Conservation (phyloP, 2,329 filamentous ascomycete genomes). For the Pseudophaeomoniella oleicola region DNA sequence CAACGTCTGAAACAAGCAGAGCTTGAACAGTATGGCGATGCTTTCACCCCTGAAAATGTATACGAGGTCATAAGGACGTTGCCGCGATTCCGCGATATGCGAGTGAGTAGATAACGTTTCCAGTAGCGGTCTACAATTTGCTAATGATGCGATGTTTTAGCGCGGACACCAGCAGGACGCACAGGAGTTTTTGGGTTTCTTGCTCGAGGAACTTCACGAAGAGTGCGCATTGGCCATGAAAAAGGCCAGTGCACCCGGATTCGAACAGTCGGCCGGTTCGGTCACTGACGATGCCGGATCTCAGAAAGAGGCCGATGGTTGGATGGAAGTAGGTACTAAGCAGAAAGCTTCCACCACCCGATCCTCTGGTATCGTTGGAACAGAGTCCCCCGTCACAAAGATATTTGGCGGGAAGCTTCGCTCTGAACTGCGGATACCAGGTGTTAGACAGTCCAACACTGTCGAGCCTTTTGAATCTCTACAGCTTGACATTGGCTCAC, state of each 20-base stretch:
- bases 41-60: constrained; percentile 86
- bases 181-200: constrained; percentile 87
- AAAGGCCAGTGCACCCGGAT: constrained; percentile 26
- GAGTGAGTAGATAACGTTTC: constrained; percentile 17
- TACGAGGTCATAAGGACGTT: constrained; percentile 83
- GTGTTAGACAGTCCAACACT: constrained; percentile 80
- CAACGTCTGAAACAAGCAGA: constrained; percentile 66
- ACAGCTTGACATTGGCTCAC: constrained; percentile 82
- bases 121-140: constrained; percentile 18
- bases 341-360: constrained; percentile 78
- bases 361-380: constrained; percentile 59
- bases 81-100: constrained; percentile 82
- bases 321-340: constrained; percentile 88
- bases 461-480: constrained; percentile 87
- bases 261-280: constrained; percentile 26
- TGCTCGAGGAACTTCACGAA: constrained; percentile 84
- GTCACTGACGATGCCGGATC: constrained; percentile 22
- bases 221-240: constrained; percentile 73
- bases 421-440: constrained; percentile 76
- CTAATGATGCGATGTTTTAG: constrained; percentile 16
- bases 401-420: constrained; percentile 88
- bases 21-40: constrained; percentile 77
- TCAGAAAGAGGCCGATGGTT: constrained; percentile 45
- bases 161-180: constrained; percentile 95
- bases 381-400: constrained; percentile 73